Percentiles rank a stretch among this genome's conserved stretches.
phyloP scores from a whole-genome alignment of 805 yeast species.

The Yarrowia osloensis region DNA sequence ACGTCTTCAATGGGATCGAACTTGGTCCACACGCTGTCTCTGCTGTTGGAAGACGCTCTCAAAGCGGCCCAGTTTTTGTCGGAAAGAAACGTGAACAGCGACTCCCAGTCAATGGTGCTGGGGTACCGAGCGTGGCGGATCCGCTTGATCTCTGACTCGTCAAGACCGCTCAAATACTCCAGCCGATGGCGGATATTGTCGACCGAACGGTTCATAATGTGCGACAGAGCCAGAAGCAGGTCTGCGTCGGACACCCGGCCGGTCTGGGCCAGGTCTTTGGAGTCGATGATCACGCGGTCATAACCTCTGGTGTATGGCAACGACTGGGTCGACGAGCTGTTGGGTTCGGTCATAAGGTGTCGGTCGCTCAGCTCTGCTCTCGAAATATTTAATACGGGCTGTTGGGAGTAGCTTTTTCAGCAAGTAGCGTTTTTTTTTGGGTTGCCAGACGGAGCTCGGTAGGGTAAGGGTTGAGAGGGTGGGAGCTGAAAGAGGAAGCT shows the following conservation, averaged over 20 bases:
- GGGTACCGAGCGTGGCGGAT: slow-evolving; percentile 18
- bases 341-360: slow-evolving; percentile 25
- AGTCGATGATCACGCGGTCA: slow-evolving; percentile 27
- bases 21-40: slow-evolving; percentile 8
- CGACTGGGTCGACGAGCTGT: neutral
- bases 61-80: neutral
- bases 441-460: neutral
- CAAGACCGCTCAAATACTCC: neutral
- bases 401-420: neutral
- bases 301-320: slow-evolving; percentile 24
- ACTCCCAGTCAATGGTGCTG: slow-evolving; percentile 20
- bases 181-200: neutral
- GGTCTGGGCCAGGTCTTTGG: slow-evolving; percentile 20
- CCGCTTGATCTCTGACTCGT: neutral
- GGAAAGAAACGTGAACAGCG: slow-evolving; percentile 1
- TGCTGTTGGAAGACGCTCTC: neutral
- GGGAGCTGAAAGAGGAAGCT: too few species aligned
- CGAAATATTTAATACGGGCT: too few species aligned
- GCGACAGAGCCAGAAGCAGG: neutral
- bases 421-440: neutral
- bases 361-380: too few species aligned
- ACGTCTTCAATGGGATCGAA: slow-evolving; percentile 13
- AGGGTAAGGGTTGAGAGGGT: neutral
- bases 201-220: neutral
- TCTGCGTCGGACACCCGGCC: neutral